A percentile compares a stretch with the other conserved stretches of the same genome.
Conservation (phyloP, 805 yeast species). For the Tetrapisispora namnaoensis region DNA sequence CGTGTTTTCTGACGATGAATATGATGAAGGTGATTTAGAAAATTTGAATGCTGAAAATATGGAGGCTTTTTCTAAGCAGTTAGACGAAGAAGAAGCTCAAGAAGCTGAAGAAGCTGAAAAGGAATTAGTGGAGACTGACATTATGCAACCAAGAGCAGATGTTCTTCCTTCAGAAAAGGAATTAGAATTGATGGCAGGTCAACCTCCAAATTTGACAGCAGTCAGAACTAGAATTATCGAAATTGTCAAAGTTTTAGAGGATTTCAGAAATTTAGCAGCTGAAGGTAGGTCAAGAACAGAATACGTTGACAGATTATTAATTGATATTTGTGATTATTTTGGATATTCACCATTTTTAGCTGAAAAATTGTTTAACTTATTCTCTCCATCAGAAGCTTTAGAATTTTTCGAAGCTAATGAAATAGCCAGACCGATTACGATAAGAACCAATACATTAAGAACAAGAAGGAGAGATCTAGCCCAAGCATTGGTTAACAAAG, state of each 20-base stretch:
- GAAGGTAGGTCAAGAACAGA: constrained; percentile 82
- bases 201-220: constrained; percentile 67
- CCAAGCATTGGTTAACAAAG: constrained; percentile 88
- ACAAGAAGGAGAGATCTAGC: constrained; percentile 95
- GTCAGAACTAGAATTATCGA: constrained; percentile 92
- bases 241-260: constrained; percentile 86
- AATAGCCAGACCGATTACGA: constrained; percentile 90
- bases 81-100: constrained; percentile 51
- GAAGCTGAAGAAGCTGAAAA: constrained; percentile 55
- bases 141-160: constrained; percentile 62
- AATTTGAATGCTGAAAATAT: constrained; percentile 69
- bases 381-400: constrained; percentile 92
- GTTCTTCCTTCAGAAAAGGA: constrained; percentile 65
- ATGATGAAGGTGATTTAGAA: constrained; percentile 54
- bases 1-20: constrained; percentile 74
- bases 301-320: constrained; percentile 64
- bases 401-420: constrained; percentile 99
- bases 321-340: constrained; percentile 85
- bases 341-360: constrained; percentile 90
- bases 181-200: constrained; percentile 43
- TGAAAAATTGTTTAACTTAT: constrained; percentile 82
- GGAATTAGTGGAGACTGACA: constrained; percentile 49
- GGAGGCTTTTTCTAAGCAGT: constrained; percentile 63
- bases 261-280: constrained; percentile 72
- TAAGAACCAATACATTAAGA: constrained; percentile 92